Conservation (phyloP, 2,329 filamentous ascomycete species). For the Nannizzia gypsea region DNA sequence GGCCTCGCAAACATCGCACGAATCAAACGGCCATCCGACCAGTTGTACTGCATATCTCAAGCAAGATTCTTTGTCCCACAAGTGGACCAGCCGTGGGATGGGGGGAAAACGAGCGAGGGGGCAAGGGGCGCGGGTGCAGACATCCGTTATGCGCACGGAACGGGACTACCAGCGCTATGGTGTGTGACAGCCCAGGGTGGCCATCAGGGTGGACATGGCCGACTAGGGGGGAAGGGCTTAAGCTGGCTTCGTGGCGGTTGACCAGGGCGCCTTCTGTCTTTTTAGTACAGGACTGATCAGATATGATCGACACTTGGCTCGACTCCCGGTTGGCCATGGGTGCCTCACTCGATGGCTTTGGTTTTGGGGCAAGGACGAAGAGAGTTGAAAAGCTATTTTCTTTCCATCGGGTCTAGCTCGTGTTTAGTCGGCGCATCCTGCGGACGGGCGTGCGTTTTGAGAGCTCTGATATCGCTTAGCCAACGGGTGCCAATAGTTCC, state of each 20-base stretch:
- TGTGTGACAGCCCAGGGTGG: not conserved
- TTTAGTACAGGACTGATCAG: not conserved
- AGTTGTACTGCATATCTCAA: not conserved
- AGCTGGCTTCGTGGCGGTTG: not conserved
- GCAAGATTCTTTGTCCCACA: slow-evolving; percentile 2
- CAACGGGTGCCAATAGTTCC: not conserved
- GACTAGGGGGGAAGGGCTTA: not conserved
- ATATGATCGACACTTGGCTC: not conserved
- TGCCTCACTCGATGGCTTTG: not conserved
- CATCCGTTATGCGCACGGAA: not conserved
- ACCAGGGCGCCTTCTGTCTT: not conserved
- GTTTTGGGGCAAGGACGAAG: not conserved
- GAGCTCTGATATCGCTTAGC: not conserved
- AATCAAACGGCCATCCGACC: not conserved
- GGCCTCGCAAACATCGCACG: not conserved
- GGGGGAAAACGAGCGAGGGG: not conserved
- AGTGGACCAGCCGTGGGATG: not conserved
- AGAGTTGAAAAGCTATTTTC: not conserved
- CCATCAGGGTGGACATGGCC: not conserved
- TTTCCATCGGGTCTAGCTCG: not conserved
- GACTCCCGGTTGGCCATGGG: not conserved
- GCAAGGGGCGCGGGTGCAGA: not conserved
- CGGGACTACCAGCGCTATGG: not conserved
- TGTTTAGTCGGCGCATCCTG: not conserved
- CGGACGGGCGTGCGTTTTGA: not conserved